phyloP scores from a whole-genome alignment of 495 filamentous ascomycete species.

The Tuber melanosporum region DNA sequence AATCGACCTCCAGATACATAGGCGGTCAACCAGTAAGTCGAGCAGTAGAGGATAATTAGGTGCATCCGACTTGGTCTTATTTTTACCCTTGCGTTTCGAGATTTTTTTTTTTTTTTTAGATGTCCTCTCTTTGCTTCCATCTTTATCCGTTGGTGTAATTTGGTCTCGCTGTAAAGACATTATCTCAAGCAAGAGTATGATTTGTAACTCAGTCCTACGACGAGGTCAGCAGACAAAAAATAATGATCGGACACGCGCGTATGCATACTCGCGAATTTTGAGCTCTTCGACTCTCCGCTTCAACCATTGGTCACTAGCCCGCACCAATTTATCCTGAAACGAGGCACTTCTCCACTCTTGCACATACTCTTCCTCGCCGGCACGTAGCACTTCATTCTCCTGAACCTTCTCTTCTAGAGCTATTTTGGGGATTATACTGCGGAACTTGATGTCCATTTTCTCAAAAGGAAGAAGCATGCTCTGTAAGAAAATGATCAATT shows the following conservation, averaged over 20 bases:
- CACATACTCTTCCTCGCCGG: conserved; percentile 62
- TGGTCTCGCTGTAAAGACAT: conserved; percentile 58
- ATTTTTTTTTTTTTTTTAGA: conserved; percentile 35
- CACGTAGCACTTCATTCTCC: conserved; percentile 41
- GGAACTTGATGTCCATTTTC: conserved; percentile 81
- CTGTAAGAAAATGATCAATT: conserved; percentile 63
- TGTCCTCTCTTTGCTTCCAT: conserved; percentile 45
- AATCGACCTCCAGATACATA: conserved; percentile 96
- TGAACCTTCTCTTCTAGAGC: conserved; percentile 57
- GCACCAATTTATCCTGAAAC: conserved; percentile 38
- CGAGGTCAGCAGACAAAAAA: conserved; percentile 6
- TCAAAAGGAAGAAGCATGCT: conserved; percentile 63
- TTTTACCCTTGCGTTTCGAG: conserved; percentile 39
- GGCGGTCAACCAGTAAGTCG: conserved; percentile 77
- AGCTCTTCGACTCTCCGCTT: conserved; percentile 40
- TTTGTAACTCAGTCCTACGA: conserved; percentile 72
- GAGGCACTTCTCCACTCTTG: conserved; percentile 66
- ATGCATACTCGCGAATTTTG: conserved; percentile 43
- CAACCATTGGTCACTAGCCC: conserved; percentile 25
- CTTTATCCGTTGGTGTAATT: conserved; percentile 41
- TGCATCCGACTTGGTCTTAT: conserved; percentile 44
- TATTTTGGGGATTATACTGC: conserved; percentile 63
- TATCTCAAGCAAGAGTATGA: conserved; percentile 83
- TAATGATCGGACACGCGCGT: neutral
- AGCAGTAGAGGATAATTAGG: conserved; percentile 60